Evolutionary conservation across 495 filamentous ascomycete species (phyloP), one percentile per base, ranked within the genome.

Genomic region (Bryoglossum gracile): DNA sequence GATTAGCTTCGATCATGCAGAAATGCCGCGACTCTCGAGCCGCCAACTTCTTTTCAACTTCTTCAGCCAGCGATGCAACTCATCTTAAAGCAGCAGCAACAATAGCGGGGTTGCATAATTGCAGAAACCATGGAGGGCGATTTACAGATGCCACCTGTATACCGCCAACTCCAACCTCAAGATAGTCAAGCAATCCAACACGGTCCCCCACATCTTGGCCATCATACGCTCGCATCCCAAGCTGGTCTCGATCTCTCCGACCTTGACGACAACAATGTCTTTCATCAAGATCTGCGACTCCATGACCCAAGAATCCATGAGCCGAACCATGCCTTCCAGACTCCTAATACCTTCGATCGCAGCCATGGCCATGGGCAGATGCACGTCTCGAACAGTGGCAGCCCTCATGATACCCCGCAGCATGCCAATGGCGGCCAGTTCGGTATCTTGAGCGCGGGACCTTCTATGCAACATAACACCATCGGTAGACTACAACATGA

Each of bases 401-500:
- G 60, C 24, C 65, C 56, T 33, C 63, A 58, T 54, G 62, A 63
- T 42, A 61, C 60, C 37, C 62, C 62, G 24, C 66, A 67, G 43
- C 64, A 66, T 24, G 36, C 40, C 14, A 57, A 62, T 55, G 33
- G 57, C 17, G 59, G 56, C 8, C 71, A 72, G 45, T 75, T 73
- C 48, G 70, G 71, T n/a, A 65, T 73, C 47, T 53, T 74, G 53
- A 65, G 65, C 9, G 62, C 65, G 30, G 65, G 46, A 48, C 52
- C 58, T 46, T n/a, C n/a, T n/a, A 64, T 63, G 28, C 57, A 65
- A 46, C 66, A 70, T 50, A 52, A 54, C 28, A 58, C 63, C 6
- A 54, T 62, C 43, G 57, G 52, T 34, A 46, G 62, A 25, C 40
- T 71, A 33, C 68, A 70, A 34, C 58, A 66, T 46, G 65, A 70